Evolutionary conservation across 352 stramenopile genomes (phyloP), one percentile per base, ranked within the genome.

Genomic region (Pythium rishiriense): DNA sequence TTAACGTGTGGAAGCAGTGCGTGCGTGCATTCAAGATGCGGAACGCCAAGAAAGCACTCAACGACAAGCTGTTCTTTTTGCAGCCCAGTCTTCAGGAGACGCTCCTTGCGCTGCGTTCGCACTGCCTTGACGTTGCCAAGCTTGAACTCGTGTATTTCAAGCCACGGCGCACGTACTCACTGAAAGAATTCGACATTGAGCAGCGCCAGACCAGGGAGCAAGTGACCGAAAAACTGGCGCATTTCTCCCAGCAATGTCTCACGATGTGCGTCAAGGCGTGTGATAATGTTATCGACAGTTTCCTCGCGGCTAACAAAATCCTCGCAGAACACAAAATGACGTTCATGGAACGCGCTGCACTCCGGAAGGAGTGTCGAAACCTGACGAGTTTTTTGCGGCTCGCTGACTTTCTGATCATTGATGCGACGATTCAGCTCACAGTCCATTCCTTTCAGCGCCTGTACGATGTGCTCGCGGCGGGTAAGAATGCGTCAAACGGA

Each of bases 301-400:
- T 98, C 50, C 75, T 98, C 22, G 77, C 77, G 33, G 70, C 75
- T 11, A 98, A 98, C 76, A 93, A 96, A 43, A 98, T 98, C 68
- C 85, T 89, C 0, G 76, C 91, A 0, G 89, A 97, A 48, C 90
- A 97, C 70, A 97, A 96, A 47, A 98, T 98, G 94, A 98, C 93
- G 7, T 98, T 98, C 68, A 98, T 98, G 94, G 94, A 98, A 70
- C 77, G 92, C 19, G 94, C 95, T 1, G 85, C 88, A 3, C 62
- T 98, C 41, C 84, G 94, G 4, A 94, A 93, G 42, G 90, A 98
- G 53, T 98, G 94, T 62, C 87, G 88, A 5, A 91, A 80, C 39
- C 70, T 98, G 21, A 98, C 91, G 2, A 92, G 94, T 41, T 98
- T 98, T 60, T 57, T 98, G 12, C 85, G 91, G 0, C 76, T 98